Conservation (phyloP, 768 basidiomycete species). For the Cystofilobasidium bisporidii region DNA sequence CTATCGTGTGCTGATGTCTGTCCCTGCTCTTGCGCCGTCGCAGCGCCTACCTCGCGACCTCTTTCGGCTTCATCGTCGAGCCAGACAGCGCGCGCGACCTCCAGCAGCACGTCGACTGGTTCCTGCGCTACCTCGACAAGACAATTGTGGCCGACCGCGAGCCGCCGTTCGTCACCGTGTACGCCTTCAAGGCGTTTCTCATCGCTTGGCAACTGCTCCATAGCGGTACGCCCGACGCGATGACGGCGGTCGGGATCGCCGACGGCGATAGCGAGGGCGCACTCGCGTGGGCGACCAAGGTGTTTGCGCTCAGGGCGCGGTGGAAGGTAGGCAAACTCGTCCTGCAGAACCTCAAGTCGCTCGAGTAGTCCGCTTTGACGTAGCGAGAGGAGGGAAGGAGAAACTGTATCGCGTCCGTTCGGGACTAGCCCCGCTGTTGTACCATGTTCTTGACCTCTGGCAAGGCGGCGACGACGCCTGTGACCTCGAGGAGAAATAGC, state of each 20-base stretch:
- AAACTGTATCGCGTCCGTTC: no score
- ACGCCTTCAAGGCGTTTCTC: conserved; percentile 32
- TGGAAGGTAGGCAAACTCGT: conserved; percentile 29
- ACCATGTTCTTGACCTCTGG: no score
- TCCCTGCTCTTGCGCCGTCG: neutral
- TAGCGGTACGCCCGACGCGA: neutral
- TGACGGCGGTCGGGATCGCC: conserved; percentile 5
- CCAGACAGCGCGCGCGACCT: conserved; percentile 26
- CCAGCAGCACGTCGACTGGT: conserved; percentile 30
- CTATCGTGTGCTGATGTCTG: neutral
- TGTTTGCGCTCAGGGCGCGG: conserved; percentile 24
- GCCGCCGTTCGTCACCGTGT: conserved; percentile 34
- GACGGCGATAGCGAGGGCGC: conserved; percentile 18
- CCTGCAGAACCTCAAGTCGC: conserved; percentile 26
- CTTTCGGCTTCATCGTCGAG: conserved; percentile 17
- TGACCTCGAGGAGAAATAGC: no score
- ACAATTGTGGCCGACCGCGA: conserved; percentile 16
- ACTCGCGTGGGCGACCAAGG: conserved; percentile 29
- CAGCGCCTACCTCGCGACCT: conserved; percentile 25
- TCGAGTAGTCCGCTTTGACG: neutral
- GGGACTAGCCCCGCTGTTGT: no score
- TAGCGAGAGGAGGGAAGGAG: no score
- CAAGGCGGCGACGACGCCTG: no score
- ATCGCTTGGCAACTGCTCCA: conserved; percentile 32
- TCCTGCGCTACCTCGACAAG: conserved; percentile 30